Base-by-base conservation (phyloP, 192 early-diverging fungal species). In the Radiomyces spectabilis region DNA sequence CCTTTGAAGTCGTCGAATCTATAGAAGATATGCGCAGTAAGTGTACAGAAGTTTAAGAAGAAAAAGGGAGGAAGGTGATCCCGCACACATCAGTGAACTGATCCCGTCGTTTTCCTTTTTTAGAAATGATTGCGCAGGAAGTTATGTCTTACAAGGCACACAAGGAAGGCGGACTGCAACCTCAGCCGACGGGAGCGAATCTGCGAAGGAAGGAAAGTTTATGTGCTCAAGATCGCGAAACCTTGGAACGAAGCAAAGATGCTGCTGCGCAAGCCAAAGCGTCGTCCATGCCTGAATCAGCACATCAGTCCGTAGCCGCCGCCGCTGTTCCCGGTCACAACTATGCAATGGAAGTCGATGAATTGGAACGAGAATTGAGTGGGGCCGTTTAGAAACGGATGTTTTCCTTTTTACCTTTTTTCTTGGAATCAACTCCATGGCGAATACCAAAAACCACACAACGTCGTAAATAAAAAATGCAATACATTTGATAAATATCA, bases 61-160 rank as follows among this genome's bases (percentile, higher is more conserved):
- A 27, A 16, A 55, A 7, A 24, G 12, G 24, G 30, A 18, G 41
- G 29, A 16, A 47, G 45, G 19, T n/a, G n/a, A n/a, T n/a, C n/a
- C n/a, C n/a, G n/a, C n/a, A n/a, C n/a, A n/a, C n/a, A n/a, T n/a
- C 13, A 42, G 10, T 42, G 4, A 42, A 42, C 29, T 6, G 4
- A 29, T 5, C 27, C 29, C 25, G 12, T 16, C 29, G 16, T 47
- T 22, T 67, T 55, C 12, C 64, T 62, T 61, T 51, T 68, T 62
- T 56, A 84, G 83, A 72, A 61, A 79, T 86, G 74, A 87, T 91
- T 69, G 85, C 86, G 19, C 81, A 87, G 54, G 88, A 91, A 57
- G 85, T 88, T 12, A 82, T 86, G 62, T 77, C 79, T 51, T 91
- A 83, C 72, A 91, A 92, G 72, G 79, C 74, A 19, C 69, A 69